Evolutionary conservation across 305 asterid genomes (phyloP).

Genomic region (Rubia peregrina): DNA sequence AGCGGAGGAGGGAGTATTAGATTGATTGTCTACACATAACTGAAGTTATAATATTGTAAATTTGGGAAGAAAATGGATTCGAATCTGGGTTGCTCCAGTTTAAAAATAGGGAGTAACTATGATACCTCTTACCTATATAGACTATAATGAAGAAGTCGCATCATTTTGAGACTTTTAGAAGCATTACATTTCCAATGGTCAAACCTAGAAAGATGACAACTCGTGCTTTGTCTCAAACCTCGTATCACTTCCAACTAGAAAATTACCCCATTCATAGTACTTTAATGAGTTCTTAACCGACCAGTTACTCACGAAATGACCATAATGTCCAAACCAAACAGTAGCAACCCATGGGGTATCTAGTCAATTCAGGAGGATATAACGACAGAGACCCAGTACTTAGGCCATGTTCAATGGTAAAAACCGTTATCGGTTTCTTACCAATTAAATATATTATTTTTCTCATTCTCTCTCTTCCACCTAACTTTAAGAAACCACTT

Average conservation of each 20-base stretch:
- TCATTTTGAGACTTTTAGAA: conserved; percentile 1
- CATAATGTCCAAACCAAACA: background rate
- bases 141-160: background rate
- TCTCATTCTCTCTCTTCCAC: no score
- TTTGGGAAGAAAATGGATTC: no score
- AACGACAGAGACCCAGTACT: conserved; percentile 13
- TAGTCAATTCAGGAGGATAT: conserved; percentile 18
- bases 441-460: no score
- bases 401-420: no score
- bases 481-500: no score
- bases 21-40: no score
- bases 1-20: no score
- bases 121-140: background rate
- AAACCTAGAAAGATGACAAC: conserved; percentile 11
- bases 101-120: no score
- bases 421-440: no score
- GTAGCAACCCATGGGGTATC: background rate
- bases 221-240: conserved; percentile 9
- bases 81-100: no score
- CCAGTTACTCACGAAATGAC: background rate
- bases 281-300: conserved; percentile 1
- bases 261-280: background rate
- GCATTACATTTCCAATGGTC: background rate
- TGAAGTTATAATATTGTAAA: no score
- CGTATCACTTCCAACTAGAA: background rate